Base-by-base conservation (phyloP, 1,139 yeast species). In the Taphrina confusa region DNA sequence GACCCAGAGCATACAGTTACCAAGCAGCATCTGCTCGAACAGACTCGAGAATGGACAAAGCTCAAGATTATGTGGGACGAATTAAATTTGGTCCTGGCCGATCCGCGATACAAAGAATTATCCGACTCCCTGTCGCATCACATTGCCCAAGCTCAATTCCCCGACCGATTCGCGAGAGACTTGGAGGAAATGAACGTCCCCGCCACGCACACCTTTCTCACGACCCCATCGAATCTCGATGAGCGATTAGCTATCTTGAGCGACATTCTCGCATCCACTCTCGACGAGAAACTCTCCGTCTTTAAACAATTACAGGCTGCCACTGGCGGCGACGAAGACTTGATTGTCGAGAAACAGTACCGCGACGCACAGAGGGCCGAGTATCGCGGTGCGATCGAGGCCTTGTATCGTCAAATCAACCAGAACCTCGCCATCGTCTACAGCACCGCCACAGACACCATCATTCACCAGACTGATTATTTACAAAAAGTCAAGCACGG, bases 41-140 rank as follows among this genome's bases (percentile, higher is more conserved):
- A 9, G 30, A 25, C 42, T 4, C 42, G 22, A 6, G 12, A 2
- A 47, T 47, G 52, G 52, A 47, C 52, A 14, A 47, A 47, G 40
- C 42, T 47, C 18, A 31, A 18, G 14, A 47, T 47, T 30, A 22
- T 47, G 39, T 33, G 52, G 52, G 52, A 47, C 30, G 52, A 47
- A 33, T 1, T 47, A 20, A 40, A 47, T 22, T 12, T 47, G 8
- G 20, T 47, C 2, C 52, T 47, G 9, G 31, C 5, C 42, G 52
- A 47, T 27, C 39, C 39, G 16, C 28, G 33, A 8, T 31, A 31
- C n/a, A 6, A 2, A 20, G 28, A 47, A n/a, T 20, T 47, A 22
- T 4, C 52, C 25, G 42, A 22, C 30, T 47, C 52, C 14, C 31
- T 47, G 8, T 9, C 28, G 6, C 40, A 33, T 8, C 42, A 47